These are phyloP conservation scores for Xylariaceae sp. DNA, from an alignment of 2,329 filamentous ascomycete species.

Conservation along the genomic window DNA sequence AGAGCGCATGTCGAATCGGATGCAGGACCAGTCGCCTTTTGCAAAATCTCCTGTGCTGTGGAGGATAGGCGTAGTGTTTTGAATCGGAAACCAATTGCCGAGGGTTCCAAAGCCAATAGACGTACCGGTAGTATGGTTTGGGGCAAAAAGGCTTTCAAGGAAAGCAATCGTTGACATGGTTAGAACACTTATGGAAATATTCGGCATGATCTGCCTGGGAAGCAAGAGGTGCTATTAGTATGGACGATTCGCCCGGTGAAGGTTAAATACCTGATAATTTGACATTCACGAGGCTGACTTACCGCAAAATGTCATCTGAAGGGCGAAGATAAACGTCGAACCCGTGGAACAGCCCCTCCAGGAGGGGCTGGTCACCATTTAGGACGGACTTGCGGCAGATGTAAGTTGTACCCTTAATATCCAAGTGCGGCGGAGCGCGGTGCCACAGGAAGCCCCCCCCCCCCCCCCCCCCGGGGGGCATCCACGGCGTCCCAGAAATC, in stretches of 20 bases:
- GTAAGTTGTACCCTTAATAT: not conserved
- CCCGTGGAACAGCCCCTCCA: not conserved
- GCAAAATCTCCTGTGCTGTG: constrained; percentile 14
- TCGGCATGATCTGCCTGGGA: constrained; percentile 14
- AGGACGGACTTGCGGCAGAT: constrained; percentile 8
- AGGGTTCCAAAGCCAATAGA: constrained; percentile 4
- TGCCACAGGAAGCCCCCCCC: constrained; percentile 11
- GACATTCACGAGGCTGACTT: not conserved
- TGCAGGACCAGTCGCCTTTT: constrained; percentile 10
- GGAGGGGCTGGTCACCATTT: not conserved
- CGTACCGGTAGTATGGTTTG: constrained; percentile 4
- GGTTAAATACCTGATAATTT: too few species aligned
- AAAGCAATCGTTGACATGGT: constrained; percentile 15
- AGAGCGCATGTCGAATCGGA: constrained; percentile 13
- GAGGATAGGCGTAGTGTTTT: constrained; percentile 12
- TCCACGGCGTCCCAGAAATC: too few species aligned
- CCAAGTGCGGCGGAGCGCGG: not conserved
- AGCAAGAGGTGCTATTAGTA: not conserved
- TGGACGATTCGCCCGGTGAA: too few species aligned
- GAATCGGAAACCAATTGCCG: constrained; percentile 14
- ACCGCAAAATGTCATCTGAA: constrained; percentile 15
- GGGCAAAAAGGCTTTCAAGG: constrained; percentile 14
- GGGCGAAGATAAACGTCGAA: constrained; percentile 2
- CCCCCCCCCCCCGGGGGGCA: too few species aligned
- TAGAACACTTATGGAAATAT: constrained; percentile 7